Evolutionary conservation across 805 yeast genomes (phyloP), one percentile per base, ranked within the genome.

Genomic region (Starmerella apicola): DNA sequence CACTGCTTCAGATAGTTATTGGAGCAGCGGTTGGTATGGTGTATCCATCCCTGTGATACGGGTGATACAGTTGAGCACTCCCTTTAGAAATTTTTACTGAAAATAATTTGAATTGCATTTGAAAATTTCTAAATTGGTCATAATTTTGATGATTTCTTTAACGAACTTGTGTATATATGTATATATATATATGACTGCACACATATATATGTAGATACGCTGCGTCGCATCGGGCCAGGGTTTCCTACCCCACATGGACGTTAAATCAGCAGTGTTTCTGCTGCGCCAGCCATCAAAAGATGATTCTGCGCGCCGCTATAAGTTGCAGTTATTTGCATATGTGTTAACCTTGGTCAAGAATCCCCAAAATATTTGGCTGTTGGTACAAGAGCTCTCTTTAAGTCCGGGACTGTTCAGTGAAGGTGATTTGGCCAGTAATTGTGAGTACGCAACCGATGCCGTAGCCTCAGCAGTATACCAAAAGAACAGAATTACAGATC

Each of bases 311-410:
- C 37, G 40, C 7, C 22, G 20, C n/a, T 13, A n/a, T 7, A 44
- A 44, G 36, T 33, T 46, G 19, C 17, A 22, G 5, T 19, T 29
- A 8, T 32, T 46, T 9, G 45, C 42, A 3, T 45, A 40, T 28
- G 24, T 42, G 4, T 44, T 51, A 10, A 53, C 55, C 10, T 41
- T 44, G 17, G 36, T 49, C 12, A 41, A 44, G 25, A 51, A 50
- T 37, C 46, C 49, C 1, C 44, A 36, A 23, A 51, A 51, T 35
- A 16, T 51, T 10, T 27, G 39, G 32, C 41, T 50, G 13, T 13
- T 50, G 15, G 26, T 50, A 8, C 32, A 41, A 8, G 50, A 46
- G 42, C 38, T 42, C 3, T 34, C 42, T 4, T 7, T 27, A 18
- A 31, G 48, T 38, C 37, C 38, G 9, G 37, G 32, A 23, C 32